These are phyloP conservation scores for Beta macrorhiza DNA, from an alignment of 179 eudicot genomes.

Conservation along the genomic window DNA sequence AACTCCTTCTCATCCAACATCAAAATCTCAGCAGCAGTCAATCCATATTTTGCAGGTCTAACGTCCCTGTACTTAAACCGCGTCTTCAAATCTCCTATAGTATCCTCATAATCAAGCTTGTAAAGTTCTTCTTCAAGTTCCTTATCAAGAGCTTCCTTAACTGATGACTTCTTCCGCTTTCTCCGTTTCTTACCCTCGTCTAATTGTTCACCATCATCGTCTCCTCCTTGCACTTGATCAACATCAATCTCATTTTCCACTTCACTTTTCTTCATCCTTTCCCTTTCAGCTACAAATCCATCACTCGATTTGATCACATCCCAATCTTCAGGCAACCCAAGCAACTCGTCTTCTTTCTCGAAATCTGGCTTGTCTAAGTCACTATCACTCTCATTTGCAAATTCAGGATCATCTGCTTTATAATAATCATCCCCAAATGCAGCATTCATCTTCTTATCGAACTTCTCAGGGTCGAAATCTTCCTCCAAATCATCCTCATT, in stretches of 20 bases:
- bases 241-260: conserved; percentile 23
- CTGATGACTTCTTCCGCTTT: conserved; percentile 51
- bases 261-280: conserved; percentile 39
- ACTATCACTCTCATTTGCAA: conserved; percentile 58
- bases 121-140: conserved; percentile 73
- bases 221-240: conserved; percentile 30
- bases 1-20: conserved; percentile 76
- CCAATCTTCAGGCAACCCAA: conserved; percentile 86
- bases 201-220: conserved; percentile 26
- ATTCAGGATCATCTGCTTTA: conserved; percentile 68
- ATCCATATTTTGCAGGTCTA: conserved; percentile 51
- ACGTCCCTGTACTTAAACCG: conserved; percentile 80
- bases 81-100: conserved; percentile 81
- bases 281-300: conserved; percentile 61
- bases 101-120: conserved; percentile 87
- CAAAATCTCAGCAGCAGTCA: conserved; percentile 57
- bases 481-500: conserved; percentile 80
- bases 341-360: conserved; percentile 80
- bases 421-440: conserved; percentile 71
- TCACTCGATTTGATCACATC: conserved; percentile 50
- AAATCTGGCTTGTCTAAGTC: conserved; percentile 81
- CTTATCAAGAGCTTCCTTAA: conserved; percentile 56
- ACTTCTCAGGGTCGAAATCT: conserved; percentile 81
- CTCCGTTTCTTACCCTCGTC: conserved; percentile 34
- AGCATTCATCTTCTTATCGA: conserved; percentile 72